Percentiles rank a stretch among this genome's conserved stretches.
Conservation (phyloP, 345 rosid species). For the Laguncularia racemosa region DNA sequence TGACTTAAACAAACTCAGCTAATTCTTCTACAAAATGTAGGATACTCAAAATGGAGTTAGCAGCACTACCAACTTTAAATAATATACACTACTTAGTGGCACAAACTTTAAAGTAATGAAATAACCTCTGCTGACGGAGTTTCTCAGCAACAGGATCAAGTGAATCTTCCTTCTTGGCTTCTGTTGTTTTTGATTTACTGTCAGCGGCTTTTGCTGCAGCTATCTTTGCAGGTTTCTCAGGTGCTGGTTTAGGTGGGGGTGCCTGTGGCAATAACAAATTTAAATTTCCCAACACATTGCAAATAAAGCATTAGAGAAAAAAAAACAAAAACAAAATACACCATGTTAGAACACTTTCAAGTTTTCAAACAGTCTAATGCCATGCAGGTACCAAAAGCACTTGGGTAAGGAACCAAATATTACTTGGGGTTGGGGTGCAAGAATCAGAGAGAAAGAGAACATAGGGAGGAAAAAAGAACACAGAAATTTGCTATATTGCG, state of each 20-base stretch:
- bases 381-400: not conserved
- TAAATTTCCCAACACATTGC: not conserved
- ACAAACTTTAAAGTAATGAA: not conserved
- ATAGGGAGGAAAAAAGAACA: too few relatives aligned
- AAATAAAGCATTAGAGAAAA: not conserved
- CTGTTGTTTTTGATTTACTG: slow-evolving; percentile 25
- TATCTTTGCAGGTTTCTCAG: slow-evolving; percentile 29
- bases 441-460: too few relatives aligned
- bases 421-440: too few relatives aligned
- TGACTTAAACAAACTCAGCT: too few relatives aligned
- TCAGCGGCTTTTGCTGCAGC: slow-evolving; percentile 20
- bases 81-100: not conserved
- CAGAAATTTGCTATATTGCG: too few relatives aligned
- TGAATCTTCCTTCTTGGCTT: slow-evolving; percentile 19
- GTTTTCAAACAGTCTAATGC: not conserved
- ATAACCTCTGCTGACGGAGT: slow-evolving; percentile 42
- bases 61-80: too few relatives aligned
- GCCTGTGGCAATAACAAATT: slow-evolving; percentile 13
- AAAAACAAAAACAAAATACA: not conserved
- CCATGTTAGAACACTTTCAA: not conserved
- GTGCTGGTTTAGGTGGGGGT: slow-evolving; percentile 24
- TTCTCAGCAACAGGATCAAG: slow-evolving; percentile 43
- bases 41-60: too few relatives aligned
- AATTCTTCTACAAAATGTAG: too few relatives aligned
- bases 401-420: not conserved